Base-by-base conservation (phyloP, 306 rosid species). In the Trifolium pratense region DNA sequence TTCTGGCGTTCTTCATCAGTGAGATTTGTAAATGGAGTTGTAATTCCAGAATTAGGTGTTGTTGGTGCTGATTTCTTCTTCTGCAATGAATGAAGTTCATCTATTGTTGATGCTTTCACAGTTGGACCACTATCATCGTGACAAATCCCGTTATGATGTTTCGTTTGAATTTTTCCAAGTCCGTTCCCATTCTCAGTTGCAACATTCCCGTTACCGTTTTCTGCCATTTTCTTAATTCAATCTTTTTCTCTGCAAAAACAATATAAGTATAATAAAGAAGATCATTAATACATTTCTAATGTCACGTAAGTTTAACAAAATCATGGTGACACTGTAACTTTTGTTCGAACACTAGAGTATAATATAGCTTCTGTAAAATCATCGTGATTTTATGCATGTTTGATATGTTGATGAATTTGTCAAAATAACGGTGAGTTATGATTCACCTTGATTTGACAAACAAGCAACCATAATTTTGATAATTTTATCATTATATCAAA, bases 71-170 rank as follows among this genome's bases (percentile, higher is more conserved):
- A 82, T 66, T 17, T 91, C 76, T 93, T 93, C 85, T 37, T 82
- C 87, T 93, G 98, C 15, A 93, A 79, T 21, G 91, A 89, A 65
- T 91, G 98, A 57, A 93, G 92, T 80, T 93, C 97, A 9, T 91
- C 96, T 6, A 93, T 78, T 3, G 97, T 91, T 23, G 88, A 74
- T 42, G 92, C 98, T 56, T 79, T 93, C 65, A 93, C 90, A 0
- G 98, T 75, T 0, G 90, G 76, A 18, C 45, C 82, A 67, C 94
- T 89, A 80, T 89, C 97, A 7, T 93, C 96, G 73, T 89, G 96
- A 75, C 96, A 91, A 17, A 91, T 62, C 60, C 13, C 86, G 55
- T 65, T 78, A 55, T 3, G 12, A 15, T 11, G 9, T 29, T 74
- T 75, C 0, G 93, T 89, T 48, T 88, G 87, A 74, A 93, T 91